Evolutionary conservation across 306 rosid species (phyloP), one percentile per base, ranked within the genome.

Genomic region (Cicer arietinum): DNA sequence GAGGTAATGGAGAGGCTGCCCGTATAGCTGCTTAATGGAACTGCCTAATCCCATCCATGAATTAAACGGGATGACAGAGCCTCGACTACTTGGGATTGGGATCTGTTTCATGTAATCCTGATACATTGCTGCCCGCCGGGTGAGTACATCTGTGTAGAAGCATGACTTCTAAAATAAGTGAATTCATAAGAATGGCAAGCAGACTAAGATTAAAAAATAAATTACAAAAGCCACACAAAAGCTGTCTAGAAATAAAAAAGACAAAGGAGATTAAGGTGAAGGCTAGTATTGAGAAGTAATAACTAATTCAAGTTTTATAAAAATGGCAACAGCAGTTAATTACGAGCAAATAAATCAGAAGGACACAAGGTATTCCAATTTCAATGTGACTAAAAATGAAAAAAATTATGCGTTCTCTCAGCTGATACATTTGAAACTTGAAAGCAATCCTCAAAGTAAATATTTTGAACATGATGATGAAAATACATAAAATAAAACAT

Each of bases 1-100:
- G 70, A 89, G 94, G 90, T 90, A 94, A 84, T 94, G 98, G 77
- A 91, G 85, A 68, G 96, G 98, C 75, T 94, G 98, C 50, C 92
- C 87, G 52, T 90, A 94, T 44, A 94, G 58, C 77, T 88, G 84
- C 85, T 94, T 94, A 11, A 94, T 83, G 77, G 96, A 94, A 74
- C 80, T 89, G 47, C 96, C 98, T 54, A 94, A 67, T 69, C 96
- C 96, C 86, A 82, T 84, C 99, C 99, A 94, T 25, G 99, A 76
- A 42, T 78, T 88, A 77, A 75, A 94, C 3, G 98, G 98, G 67
- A 94, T 88, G 14, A 90, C 75, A 45, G 98, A 88, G 47, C 97
- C 99, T 45, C 96, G 93, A 22, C 20, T 79, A 10, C 65, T 78
- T 9, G 99, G 99, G 77, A 94, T 80, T 48, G 93, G 91, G 61